Evolutionary conservation across 2,329 filamentous ascomycete species (phyloP).

Genomic region (Ambrosiella xylebori): DNA sequence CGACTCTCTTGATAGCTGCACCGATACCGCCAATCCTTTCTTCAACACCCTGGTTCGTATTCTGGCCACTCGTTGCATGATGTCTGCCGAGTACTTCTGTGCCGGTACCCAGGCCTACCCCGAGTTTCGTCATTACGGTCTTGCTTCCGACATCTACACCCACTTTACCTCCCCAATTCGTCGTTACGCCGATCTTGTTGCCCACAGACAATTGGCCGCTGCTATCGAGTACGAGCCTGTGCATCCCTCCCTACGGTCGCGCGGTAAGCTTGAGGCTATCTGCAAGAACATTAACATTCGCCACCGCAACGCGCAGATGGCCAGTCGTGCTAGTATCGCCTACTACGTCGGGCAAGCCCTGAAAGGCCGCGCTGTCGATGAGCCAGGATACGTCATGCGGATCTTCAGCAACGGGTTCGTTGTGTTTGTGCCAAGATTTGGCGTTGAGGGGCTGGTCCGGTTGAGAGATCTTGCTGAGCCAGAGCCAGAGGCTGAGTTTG

Average conservation of each 20-base stretch:
- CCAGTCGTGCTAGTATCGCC: constrained; percentile 81
- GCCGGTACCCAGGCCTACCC: constrained; percentile 82
- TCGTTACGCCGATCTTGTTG: constrained; percentile 90
- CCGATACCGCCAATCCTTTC: constrained; percentile 68
- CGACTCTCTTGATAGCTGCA: constrained; percentile 73
- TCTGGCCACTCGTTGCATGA: constrained; percentile 97
- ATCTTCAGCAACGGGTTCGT: constrained; percentile 97
- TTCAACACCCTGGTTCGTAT: constrained; percentile 98
- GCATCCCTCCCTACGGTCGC: constrained; percentile 65
- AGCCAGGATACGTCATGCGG: constrained; percentile 92
- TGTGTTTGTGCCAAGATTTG: constrained; percentile 87
- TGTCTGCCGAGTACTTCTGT: constrained; percentile 96
- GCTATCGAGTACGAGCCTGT: constrained; percentile 84
- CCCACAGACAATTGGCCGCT: constrained; percentile 83
- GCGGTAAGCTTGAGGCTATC: constrained; percentile 73
- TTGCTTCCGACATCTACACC: constrained; percentile 93
- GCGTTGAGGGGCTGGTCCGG: constrained; percentile 81
- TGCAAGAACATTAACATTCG: constrained; percentile 98
- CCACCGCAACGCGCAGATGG: constrained; percentile 92
- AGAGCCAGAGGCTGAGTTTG: constrained; percentile 66
- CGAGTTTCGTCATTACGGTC: constrained; percentile 92
- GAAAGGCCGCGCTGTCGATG: constrained; percentile 40
- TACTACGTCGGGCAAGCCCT: constrained; percentile 97
- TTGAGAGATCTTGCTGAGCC: constrained; percentile 58
- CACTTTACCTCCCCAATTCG: constrained; percentile 97